Percentiles rank a stretch among this genome's conserved stretches.
Evolutionary conservation across 176 grass and related monocot genomes (phyloP).

Genomic region (Tuctoria greenei): DNA sequence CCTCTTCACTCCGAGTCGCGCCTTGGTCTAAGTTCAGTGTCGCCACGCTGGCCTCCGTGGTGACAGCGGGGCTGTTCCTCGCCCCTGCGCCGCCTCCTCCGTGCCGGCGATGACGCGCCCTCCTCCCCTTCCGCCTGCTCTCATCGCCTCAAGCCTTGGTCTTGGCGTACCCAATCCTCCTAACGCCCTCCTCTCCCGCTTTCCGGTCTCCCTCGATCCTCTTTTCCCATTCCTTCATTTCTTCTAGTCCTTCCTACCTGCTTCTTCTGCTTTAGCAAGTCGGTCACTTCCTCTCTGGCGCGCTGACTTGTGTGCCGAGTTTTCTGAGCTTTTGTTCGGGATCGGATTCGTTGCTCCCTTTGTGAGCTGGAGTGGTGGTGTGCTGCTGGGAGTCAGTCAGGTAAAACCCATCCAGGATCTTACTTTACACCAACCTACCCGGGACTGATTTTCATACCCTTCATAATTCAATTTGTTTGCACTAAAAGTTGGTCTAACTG

Average conservation of each 20-base stretch:
- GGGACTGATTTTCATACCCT: background rate
- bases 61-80: constrained; percentile 22
- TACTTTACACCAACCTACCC: background rate
- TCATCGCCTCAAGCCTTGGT: constrained; percentile 63
- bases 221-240: background rate
- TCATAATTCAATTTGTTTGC: background rate
- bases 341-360: background rate
- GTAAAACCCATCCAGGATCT: background rate
- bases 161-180: constrained; percentile 24
- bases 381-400: background rate
- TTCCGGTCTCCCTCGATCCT: too few relatives aligned
- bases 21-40: too few relatives aligned
- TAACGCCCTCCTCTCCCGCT: too few relatives aligned
- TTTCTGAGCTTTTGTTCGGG: background rate
- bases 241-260: background rate
- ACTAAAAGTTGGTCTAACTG: background rate
- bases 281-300: background rate
- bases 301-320: background rate
- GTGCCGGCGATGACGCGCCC: constrained; percentile 14
- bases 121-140: constrained; percentile 39
- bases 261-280: too few relatives aligned
- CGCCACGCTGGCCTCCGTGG: too few relatives aligned
- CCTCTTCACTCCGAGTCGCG: too few relatives aligned
- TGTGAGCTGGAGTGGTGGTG: background rate
- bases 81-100: constrained; percentile 33